These are phyloP conservation scores for Calonectria pauciramosa DNA, from an alignment of 2,329 filamentous ascomycete species.

Conservation along the genomic window DNA sequence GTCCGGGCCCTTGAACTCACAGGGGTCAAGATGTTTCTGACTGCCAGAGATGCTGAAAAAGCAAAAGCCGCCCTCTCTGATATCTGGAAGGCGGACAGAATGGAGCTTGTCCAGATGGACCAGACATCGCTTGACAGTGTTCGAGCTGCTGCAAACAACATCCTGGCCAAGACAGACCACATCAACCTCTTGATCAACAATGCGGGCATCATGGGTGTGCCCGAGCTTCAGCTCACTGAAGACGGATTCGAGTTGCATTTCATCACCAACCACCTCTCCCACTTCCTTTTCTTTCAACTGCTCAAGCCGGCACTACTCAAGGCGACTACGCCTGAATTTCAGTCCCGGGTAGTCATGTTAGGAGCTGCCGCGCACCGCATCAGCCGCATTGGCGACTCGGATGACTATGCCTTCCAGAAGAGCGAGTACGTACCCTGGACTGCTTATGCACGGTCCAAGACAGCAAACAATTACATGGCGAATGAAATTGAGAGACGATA, in stretches of 20 bases:
- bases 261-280: conserved; percentile 43
- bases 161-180: conserved; percentile 45
- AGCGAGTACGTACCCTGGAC: conserved; percentile 29
- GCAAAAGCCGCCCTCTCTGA: conserved; percentile 6
- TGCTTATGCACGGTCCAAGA: conserved; percentile 38
- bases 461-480: conserved; percentile 37
- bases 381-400: conserved; percentile 21
- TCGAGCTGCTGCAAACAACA: conserved; percentile 46
- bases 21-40: conserved; percentile 8
- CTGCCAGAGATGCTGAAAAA: conserved; percentile 16
- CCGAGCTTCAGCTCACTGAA: conserved; percentile 32
- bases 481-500: conserved; percentile 35
- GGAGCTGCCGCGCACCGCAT: conserved; percentile 57
- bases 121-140: conserved; percentile 37
- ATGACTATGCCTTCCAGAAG: conserved; percentile 34
- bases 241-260: conserved; percentile 45
- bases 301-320: conserved; percentile 59
- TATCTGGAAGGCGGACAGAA: conserved; percentile 11
- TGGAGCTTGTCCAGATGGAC: conserved; percentile 23
- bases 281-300: conserved; percentile 49
- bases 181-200: conserved; percentile 60
- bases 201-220: conserved; percentile 56
- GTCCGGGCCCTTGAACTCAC: conserved; percentile 14
- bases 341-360: conserved; percentile 62
- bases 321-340: conserved; percentile 53